Percentiles rank a stretch among this genome's conserved stretches.
Evolutionary conservation across 2,329 filamentous ascomycete genomes (phyloP).

Genomic region (Neoascochyta sp.): DNA sequence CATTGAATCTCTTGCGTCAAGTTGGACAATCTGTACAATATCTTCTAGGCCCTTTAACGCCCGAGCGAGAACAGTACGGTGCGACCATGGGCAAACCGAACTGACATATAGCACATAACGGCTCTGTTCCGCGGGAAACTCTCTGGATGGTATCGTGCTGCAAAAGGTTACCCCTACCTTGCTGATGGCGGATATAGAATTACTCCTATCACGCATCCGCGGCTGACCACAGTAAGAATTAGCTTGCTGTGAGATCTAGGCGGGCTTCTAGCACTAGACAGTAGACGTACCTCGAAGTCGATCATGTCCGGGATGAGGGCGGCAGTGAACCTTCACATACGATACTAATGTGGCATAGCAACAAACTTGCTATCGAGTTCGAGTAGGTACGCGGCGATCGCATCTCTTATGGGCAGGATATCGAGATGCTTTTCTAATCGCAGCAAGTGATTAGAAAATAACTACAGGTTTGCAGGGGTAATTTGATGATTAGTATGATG

Average conservation of each 20-base stretch:
- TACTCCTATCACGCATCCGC: conserved; percentile 1
- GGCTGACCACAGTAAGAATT: conserved; percentile 1
- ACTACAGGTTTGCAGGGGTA: too few species aligned
- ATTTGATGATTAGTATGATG: too few species aligned
- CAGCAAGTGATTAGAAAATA: too few species aligned
- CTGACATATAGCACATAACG: conserved; percentile 62
- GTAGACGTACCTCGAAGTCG: too few species aligned
- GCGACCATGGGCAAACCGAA: conserved; percentile 62
- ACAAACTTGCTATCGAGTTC: too few species aligned
- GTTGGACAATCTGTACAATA: conserved; percentile 48
- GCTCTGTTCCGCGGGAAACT: conserved; percentile 56
- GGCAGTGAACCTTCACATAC: too few species aligned
- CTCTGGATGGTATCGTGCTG: conserved; percentile 51
- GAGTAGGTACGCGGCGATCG: too few species aligned
- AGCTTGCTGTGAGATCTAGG: background rate
- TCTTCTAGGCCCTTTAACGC: conserved; percentile 50
- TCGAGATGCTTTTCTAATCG: too few species aligned
- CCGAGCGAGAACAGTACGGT: conserved; percentile 48
- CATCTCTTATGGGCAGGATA: too few species aligned
- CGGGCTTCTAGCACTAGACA: too few species aligned
- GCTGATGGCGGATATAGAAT: conserved; percentile 40
- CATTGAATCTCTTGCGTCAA: conserved; percentile 31
- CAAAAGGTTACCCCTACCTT: conserved; percentile 56
- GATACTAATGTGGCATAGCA: too few species aligned
- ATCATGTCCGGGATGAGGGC: too few species aligned